Evolutionary conservation across 768 basidiomycete genomes (phyloP).

Genomic region (Boletellus sp.): DNA sequence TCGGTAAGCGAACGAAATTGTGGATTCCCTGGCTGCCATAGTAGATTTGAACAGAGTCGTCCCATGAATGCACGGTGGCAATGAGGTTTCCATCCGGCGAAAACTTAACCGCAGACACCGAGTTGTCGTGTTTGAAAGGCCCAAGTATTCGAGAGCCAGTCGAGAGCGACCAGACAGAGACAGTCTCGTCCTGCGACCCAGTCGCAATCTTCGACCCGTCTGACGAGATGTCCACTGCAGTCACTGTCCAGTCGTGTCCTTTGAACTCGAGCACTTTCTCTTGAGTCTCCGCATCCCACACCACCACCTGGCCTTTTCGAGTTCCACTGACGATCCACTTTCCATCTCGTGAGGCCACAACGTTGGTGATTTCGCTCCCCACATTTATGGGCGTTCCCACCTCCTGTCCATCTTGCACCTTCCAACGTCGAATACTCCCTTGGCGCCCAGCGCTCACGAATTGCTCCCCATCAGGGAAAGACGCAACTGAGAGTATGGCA

Average conservation of each 20-base stretch:
- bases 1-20: too few species aligned
- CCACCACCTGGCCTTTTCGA: too few species aligned
- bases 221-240: neutral
- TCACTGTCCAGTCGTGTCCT: too few species aligned
- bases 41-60: too few species aligned
- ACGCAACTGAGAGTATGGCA: too few species aligned
- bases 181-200: neutral
- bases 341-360: too few species aligned
- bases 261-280: too few species aligned
- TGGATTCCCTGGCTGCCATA: too few species aligned
- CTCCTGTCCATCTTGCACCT: neutral
- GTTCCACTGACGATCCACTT: too few species aligned
- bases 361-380: neutral
- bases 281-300: too few species aligned
- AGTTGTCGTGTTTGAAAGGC: neutral
- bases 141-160: neutral
- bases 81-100: constrained; percentile 8
- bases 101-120: constrained; percentile 1
- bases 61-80: neutral
- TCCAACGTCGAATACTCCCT: neutral
- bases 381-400: neutral
- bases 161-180: constrained; percentile 9
- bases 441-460: too few species aligned
- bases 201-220: constrained; percentile 3
- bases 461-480: too few species aligned